Conservation (phyloP, 2,329 filamentous ascomycete species). For the Aspergillus sp. region DNA sequence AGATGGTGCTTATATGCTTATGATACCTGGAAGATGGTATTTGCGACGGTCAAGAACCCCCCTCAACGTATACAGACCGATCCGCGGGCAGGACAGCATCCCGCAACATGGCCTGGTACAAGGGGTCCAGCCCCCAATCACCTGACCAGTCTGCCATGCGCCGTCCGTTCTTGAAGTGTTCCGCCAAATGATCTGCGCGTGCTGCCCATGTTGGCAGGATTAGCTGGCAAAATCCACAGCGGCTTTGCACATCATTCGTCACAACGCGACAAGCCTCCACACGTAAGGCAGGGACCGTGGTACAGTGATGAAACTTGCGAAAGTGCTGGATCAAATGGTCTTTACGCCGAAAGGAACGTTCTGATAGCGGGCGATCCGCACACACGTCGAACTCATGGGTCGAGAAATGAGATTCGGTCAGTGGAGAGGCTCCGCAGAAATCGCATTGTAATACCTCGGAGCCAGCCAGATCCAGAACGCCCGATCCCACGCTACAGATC, state of each 20-base stretch:
- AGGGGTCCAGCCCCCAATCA: constrained; percentile 52
- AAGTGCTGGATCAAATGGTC: constrained; percentile 61
- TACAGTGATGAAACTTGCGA: constrained; percentile 56
- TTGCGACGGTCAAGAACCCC: neutral
- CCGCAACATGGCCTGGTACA: constrained; percentile 34
- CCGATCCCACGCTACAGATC: constrained; percentile 32
- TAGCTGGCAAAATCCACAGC: constrained; percentile 57
- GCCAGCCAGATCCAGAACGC: constrained; percentile 14
- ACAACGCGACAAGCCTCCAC: constrained; percentile 59
- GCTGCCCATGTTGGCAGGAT: constrained; percentile 54
- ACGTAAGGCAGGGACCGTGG: constrained; percentile 50
- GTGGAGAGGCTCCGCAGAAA: constrained; percentile 52
- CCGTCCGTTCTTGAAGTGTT: constrained; percentile 57
- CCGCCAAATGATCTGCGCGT: constrained; percentile 55
- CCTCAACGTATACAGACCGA: constrained; percentile 4
- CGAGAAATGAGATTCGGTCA: constrained; percentile 50
- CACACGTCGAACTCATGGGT: constrained; percentile 57
- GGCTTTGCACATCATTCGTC: constrained; percentile 53
- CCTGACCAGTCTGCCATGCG: constrained; percentile 59
- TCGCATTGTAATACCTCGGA: constrained; percentile 38
- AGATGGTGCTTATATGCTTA: too few species aligned
- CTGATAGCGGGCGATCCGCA: constrained; percentile 52
- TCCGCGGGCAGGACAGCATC: constrained; percentile 38
- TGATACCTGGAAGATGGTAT: too few species aligned
- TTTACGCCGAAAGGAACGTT: constrained; percentile 59